Evolutionary conservation across 768 basidiomycete species (phyloP).

Genomic region (Vararia minispora): DNA sequence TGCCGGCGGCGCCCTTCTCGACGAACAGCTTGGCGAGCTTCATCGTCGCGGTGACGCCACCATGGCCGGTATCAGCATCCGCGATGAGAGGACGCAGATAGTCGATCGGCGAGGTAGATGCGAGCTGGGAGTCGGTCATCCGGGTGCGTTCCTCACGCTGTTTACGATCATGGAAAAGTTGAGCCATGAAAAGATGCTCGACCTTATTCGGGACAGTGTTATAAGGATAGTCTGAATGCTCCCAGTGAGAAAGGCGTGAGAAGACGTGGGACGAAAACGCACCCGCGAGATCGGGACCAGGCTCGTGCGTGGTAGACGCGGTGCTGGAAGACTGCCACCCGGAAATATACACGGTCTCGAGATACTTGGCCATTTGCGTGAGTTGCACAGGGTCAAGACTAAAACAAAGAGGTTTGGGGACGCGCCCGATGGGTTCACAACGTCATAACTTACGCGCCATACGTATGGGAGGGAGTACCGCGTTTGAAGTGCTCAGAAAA

Average conservation of each 20-base stretch:
- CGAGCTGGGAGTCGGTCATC: slow-evolving; percentile 61
- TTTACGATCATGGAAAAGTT: slow-evolving; percentile 98
- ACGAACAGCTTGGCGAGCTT: slow-evolving; percentile 98
- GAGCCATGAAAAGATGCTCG: slow-evolving; percentile 95
- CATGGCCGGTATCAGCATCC: slow-evolving; percentile 97
- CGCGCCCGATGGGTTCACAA: not conserved
- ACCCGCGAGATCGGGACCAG: slow-evolving; percentile 98
- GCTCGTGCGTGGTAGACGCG: slow-evolving; percentile 88
- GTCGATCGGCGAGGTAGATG: slow-evolving; percentile 63
- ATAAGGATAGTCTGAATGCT: slow-evolving; percentile 75
- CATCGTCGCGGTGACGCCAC: slow-evolving; percentile 96
- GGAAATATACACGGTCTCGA: slow-evolving; percentile 98
- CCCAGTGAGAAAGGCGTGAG: not conserved
- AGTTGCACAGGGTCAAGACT: slow-evolving; percentile 97
- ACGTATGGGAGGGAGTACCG: slow-evolving; percentile 85
- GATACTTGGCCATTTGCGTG: slow-evolving; percentile 97
- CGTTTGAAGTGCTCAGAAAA: slow-evolving; percentile 68
- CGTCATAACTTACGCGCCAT: slow-evolving; percentile 84
- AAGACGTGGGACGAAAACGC: slow-evolving; percentile 14
- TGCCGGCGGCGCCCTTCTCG: slow-evolving; percentile 95
- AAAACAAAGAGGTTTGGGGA: slow-evolving; percentile 3
- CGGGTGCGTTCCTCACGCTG: slow-evolving; percentile 72
- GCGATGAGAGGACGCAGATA: slow-evolving; percentile 93
- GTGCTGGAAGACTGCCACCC: slow-evolving; percentile 95
- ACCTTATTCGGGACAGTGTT: slow-evolving; percentile 99